Evolutionary conservation across 129 eudicot species (phyloP).

Genomic region (Helichrysum umbraculigerum): DNA sequence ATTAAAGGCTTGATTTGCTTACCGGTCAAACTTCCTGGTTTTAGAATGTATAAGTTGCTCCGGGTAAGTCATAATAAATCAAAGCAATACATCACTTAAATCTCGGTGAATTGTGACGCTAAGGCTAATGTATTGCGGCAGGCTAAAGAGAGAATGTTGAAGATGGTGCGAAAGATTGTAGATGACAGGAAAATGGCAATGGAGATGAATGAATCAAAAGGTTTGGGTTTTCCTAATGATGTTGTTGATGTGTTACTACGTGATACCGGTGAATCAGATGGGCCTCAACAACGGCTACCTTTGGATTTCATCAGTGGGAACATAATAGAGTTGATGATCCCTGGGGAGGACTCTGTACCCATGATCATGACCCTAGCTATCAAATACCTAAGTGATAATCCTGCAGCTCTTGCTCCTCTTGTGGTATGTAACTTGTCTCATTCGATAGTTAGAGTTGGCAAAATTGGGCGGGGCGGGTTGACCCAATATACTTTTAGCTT

Average conservation of each 20-base stretch:
- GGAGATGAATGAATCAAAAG: conserved; percentile 38
- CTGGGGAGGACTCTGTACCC: conserved; percentile 98
- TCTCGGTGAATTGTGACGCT: conserved; percentile 2
- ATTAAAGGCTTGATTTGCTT: conserved; percentile 88
- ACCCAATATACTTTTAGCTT: neutral
- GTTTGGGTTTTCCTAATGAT: conserved; percentile 45
- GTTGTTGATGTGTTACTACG: conserved; percentile 70
- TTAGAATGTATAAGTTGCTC: conserved; percentile 74
- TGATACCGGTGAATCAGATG: conserved; percentile 57
- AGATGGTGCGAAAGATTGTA: conserved; percentile 57
- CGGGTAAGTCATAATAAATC: conserved; percentile 47
- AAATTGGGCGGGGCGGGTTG: neutral
- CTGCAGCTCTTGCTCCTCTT: conserved; percentile 59
- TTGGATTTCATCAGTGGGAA: conserved; percentile 74
- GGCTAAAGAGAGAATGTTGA: conserved; percentile 76
- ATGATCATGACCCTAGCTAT: conserved; percentile 84
- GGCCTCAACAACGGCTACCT: conserved; percentile 44
- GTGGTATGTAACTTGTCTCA: conserved; percentile 47
- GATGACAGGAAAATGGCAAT: conserved; percentile 57
- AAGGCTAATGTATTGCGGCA: conserved; percentile 28
- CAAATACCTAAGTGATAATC: conserved; percentile 72
- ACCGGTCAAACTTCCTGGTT: conserved; percentile 87
- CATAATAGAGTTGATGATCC: conserved; percentile 94
- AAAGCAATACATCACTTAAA: neutral
- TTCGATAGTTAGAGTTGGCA: neutral